Evolutionary conservation across 73 alveolate genomes (phyloP), one percentile per base, ranked within the genome.

Genomic region (Paramecium biaurelia): DNA sequence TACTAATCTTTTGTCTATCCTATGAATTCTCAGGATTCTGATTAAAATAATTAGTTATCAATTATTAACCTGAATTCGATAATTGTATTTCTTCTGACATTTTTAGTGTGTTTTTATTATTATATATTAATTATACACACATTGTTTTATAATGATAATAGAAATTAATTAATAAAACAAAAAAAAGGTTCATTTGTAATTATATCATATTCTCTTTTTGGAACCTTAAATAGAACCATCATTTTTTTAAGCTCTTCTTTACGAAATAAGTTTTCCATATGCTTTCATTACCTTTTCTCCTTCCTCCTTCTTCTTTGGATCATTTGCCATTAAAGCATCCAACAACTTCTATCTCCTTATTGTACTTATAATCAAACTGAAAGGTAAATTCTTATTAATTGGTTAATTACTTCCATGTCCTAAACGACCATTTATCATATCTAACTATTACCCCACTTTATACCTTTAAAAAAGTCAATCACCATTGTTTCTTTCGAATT

Each of bases 381-480:
- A 89, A 9, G 94, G 94, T 20, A 89, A 24, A 72, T 89, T 89
- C 56, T 89, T 89, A 43, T 79, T 79, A 4, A 79, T 79, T 70
- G 94, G 85, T 30, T 89, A 70, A 89, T 70, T 89, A 26, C 87
- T 82, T 14, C 94, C 94, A 43, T 89, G 85, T 41, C 94, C 94
- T 23, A 89, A 53, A 28, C 87, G 70, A 10, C 94, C 94, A 70
- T 89, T 89, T 6, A 89, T 89, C 94, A 89, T 89, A n/a, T 89
- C 94, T 89, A 15, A 2, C 2, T 7, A 9, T 32, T 15, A 28
- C 14, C 23, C 8, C 1, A 15, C 9, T 26, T 2, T 34, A 23
- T 67, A 87, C 93, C 95, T 85, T 96, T 95, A 92, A 96, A 96
- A 93, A 96, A 96, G 58, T 95, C 92, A 47, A 92, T 94, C 76